Percentiles rank a stretch among this genome's conserved stretches.
phyloP scores from a whole-genome alignment of 306 rosid genomes.

The Begonia peltatifolia region DNA sequence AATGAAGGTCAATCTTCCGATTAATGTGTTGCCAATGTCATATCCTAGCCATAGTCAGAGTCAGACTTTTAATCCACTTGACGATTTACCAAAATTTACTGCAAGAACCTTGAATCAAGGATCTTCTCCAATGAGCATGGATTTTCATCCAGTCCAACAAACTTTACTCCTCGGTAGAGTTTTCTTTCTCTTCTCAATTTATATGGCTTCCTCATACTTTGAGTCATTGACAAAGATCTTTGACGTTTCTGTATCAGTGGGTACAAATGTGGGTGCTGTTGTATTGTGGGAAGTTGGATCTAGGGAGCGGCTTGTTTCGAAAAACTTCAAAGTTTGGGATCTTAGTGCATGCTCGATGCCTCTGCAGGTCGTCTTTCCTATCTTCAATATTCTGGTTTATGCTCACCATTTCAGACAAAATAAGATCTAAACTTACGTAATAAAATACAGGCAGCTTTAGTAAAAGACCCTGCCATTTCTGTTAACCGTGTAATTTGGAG shows the following conservation, averaged over 20 bases:
- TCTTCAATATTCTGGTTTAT: not conserved
- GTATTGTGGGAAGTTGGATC: slow-evolving; percentile 96
- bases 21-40: slow-evolving; percentile 67
- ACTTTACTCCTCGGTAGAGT: slow-evolving; percentile 84
- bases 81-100: slow-evolving; percentile 74
- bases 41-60: slow-evolving; percentile 52
- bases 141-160: slow-evolving; percentile 88
- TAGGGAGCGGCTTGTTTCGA: slow-evolving; percentile 63
- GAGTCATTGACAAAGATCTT: not conserved
- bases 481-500: slow-evolving; percentile 98
- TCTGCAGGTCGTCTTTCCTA: slow-evolving; percentile 50
- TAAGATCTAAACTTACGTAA: slow-evolving; percentile 13
- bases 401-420: not conserved
- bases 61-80: slow-evolving; percentile 66
- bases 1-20: slow-evolving; percentile 80
- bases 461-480: slow-evolving; percentile 81
- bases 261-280: slow-evolving; percentile 85
- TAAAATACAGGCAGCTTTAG: slow-evolving; percentile 68
- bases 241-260: slow-evolving; percentile 44
- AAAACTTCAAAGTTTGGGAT: slow-evolving; percentile 91
- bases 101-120: slow-evolving; percentile 74
- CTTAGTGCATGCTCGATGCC: slow-evolving; percentile 76
- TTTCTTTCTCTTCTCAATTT: not conserved
- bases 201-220: slow-evolving; percentile 1
- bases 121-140: slow-evolving; percentile 98